Evolutionary conservation across 2,329 filamentous ascomycete species (phyloP).

Genomic region (Stachybotrys echinatus): DNA sequence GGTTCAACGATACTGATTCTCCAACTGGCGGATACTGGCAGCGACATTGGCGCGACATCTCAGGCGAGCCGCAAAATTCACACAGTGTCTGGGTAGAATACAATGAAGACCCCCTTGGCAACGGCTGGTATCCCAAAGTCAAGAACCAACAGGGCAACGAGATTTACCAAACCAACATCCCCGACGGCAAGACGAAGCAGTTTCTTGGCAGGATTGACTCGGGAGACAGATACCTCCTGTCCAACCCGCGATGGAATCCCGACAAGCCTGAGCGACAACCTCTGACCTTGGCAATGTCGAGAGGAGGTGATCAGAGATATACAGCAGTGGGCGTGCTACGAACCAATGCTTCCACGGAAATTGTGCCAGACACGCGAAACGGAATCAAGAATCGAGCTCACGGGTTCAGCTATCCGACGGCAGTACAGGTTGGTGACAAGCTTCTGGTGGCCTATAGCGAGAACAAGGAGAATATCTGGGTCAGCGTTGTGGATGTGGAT

Average conservation of each 20-base stretch:
- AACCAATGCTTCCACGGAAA: background rate
- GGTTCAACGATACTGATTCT: too few relatives aligned
- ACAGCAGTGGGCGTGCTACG: background rate
- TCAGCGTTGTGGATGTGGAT: background rate
- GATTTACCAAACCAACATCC: background rate
- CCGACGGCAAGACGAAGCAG: background rate
- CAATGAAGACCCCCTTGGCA: background rate
- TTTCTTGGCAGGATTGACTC: background rate
- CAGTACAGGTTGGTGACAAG: background rate
- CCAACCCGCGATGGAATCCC: background rate
- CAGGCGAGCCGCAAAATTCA: too few relatives aligned
- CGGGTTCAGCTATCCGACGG: background rate
- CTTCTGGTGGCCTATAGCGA: background rate
- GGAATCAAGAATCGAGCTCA: background rate
- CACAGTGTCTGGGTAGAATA: background rate
- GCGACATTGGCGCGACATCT: too few relatives aligned
- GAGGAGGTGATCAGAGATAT: background rate
- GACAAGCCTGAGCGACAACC: background rate
- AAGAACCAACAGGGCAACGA: background rate
- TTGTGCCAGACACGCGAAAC: background rate
- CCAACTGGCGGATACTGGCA: too few relatives aligned
- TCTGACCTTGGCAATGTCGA: background rate
- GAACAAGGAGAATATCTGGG: background rate
- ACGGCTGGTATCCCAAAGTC: background rate
- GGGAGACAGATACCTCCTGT: background rate